Conservation (phyloP, 768 basidiomycete species). For the Boletus rubescentipes region DNA sequence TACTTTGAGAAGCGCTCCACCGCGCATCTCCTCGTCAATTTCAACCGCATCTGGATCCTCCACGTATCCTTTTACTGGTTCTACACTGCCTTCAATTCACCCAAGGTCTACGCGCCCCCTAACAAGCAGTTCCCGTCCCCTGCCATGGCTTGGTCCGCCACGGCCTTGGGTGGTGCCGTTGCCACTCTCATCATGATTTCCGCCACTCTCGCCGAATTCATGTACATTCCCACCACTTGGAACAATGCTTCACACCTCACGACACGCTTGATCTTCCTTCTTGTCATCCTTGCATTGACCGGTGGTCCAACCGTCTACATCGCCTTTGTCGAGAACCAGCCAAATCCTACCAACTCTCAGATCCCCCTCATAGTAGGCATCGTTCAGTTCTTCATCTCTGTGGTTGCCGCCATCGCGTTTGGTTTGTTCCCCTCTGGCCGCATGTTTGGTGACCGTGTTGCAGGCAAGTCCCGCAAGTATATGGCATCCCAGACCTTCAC, state of each 20-base stretch:
- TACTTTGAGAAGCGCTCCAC: conserved; percentile 95
- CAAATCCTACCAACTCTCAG: conserved; percentile 46
- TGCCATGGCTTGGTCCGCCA: conserved; percentile 93
- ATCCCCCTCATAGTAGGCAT: conserved; percentile 90
- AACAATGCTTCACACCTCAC: conserved; percentile 97
- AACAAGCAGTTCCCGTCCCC: conserved; percentile 67
- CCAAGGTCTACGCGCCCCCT: conserved; percentile 80
- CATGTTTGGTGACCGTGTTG: conserved; percentile 98
- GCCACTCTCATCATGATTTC: conserved; percentile 91
- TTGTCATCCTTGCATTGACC: conserved; percentile 90
- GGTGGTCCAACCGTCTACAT: conserved; percentile 94
- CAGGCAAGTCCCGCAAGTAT: conserved; percentile 96
- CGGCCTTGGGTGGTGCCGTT: conserved; percentile 94
- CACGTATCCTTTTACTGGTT: conserved; percentile 95
- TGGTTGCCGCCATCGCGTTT: conserved; percentile 79
- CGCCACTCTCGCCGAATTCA: conserved; percentile 92
- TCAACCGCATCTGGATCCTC: conserved; percentile 98
- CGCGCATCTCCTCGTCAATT: conserved; percentile 95
- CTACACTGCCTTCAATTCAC: conserved; percentile 97
- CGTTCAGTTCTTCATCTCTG: conserved; percentile 91
- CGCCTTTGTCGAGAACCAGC: conserved; percentile 72
- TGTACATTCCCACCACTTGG: conserved; percentile 98
- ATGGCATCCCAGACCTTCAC: conserved; percentile 99
- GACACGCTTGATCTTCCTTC: conserved; percentile 87
- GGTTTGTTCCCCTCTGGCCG: conserved; percentile 91